Percentiles rank a stretch among this genome's conserved stretches.
Conservation (phyloP, 306 rosid genomes). For the Rubus idaeus region DNA sequence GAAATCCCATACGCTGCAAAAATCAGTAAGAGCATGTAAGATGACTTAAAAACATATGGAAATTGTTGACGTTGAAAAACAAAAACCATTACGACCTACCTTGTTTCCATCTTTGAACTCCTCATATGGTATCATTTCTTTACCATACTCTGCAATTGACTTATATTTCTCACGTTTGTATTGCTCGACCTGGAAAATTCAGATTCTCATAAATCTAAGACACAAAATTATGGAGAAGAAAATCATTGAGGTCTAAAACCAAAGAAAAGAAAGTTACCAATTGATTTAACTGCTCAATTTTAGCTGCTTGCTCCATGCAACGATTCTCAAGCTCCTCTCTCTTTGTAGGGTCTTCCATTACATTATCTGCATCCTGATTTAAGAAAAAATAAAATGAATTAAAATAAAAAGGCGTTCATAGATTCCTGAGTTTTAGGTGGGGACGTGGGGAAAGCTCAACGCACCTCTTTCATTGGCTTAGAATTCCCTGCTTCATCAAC, state of each 20-base stretch:
- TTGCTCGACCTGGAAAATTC: slow-evolving; percentile 53
- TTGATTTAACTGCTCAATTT: slow-evolving; percentile 62
- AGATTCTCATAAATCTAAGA: slow-evolving; percentile 20
- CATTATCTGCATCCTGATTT: slow-evolving; percentile 22
- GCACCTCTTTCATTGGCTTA: slow-evolving; percentile 26
- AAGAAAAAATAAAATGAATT: background rate
- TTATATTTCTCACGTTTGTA: slow-evolving; percentile 41
- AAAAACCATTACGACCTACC: background rate
- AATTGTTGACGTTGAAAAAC: background rate
- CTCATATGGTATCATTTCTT: slow-evolving; percentile 37
- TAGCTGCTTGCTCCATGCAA: slow-evolving; percentile 67
- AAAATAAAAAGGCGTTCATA: background rate
- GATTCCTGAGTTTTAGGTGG: background rate
- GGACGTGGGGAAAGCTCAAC: background rate
- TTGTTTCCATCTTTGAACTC: slow-evolving; percentile 35
- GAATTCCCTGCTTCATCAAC: slow-evolving; percentile 40
- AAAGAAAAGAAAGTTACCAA: slow-evolving; percentile 46
- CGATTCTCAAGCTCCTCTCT: slow-evolving; percentile 67
- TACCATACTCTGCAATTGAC: slow-evolving; percentile 32
- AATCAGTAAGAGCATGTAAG: slow-evolving; percentile 24
- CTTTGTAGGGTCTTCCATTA: slow-evolving; percentile 28
- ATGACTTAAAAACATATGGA: slow-evolving; percentile 23
- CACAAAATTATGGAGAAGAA: slow-evolving; percentile 6
- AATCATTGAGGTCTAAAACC: slow-evolving; percentile 14
- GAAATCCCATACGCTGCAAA: slow-evolving; percentile 41